Conservation (phyloP, 345 rosid genomes). For the Brassica nigra region DNA sequence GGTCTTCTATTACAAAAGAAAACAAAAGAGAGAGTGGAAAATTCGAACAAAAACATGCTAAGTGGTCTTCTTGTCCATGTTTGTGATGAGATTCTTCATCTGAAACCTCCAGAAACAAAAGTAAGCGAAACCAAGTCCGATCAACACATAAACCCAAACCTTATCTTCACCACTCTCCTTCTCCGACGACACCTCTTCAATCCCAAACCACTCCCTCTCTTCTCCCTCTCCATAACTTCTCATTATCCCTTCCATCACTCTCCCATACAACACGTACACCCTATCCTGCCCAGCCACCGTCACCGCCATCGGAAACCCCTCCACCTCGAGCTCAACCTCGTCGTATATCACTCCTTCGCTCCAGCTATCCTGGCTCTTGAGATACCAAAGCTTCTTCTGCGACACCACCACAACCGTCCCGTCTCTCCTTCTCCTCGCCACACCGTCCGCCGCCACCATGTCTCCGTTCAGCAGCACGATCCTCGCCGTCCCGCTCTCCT, state of each 20-base stretch:
- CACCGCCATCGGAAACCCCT: slow-evolving; percentile 60
- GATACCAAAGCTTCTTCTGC: slow-evolving; percentile 55
- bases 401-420: slow-evolving; percentile 73
- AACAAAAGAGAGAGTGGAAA: background rate
- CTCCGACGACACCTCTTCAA: slow-evolving; percentile 60
- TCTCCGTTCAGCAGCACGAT: slow-evolving; percentile 52
- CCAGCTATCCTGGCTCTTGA: slow-evolving; percentile 80
- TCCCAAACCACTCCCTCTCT: slow-evolving; percentile 58
- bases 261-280: slow-evolving; percentile 76
- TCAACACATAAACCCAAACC: slow-evolving; percentile 60
- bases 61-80: slow-evolving; percentile 58
- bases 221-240: slow-evolving; percentile 34
- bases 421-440: slow-evolving; percentile 61
- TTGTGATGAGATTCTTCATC: slow-evolving; percentile 64
- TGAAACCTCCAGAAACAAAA: slow-evolving; percentile 76
- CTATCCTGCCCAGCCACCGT: slow-evolving; percentile 58
- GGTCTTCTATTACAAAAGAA: background rate
- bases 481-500: slow-evolving; percentile 64
- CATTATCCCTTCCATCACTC: slow-evolving; percentile 54
- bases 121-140: slow-evolving; percentile 79
- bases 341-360: slow-evolving; percentile 73
- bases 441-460: slow-evolving; percentile 59
- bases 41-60: background rate
- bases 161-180: slow-evolving; percentile 55
- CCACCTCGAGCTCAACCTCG: slow-evolving; percentile 59